Evolutionary conservation across 208 protist species (phyloP), one percentile per base, ranked within the genome.

Genomic region (Acanthamoeba royreba): DNA sequence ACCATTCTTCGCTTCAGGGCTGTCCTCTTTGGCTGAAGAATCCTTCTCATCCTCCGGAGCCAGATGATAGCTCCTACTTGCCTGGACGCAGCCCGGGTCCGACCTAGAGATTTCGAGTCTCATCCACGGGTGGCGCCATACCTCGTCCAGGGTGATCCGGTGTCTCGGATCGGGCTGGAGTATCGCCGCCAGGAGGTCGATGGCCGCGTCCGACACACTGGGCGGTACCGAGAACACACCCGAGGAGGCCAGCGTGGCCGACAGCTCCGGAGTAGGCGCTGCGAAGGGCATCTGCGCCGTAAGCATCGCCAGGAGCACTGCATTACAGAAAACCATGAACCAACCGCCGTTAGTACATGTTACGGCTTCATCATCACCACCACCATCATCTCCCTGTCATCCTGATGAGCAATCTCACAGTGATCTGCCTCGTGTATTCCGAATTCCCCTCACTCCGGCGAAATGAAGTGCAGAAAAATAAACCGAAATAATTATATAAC

Each of bases 241-340:
- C 22, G 81, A 28, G 19, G 69, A 33, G 9, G 69, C 69, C 38
- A 81, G 69, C 5, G 33, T 42, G 22, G 40, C 1, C 69, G 69
- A 81, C 38, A n/a, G 22, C 69, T 81, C 69, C 38, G 43, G 40
- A 33, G 69, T 81, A 3, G 19, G 2, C 1, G 69, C 69, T 1
- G 22, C 42, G 22, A 88, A 88, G 45, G 79, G 79, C 43, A 88
- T 61, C 49, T 61, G 43, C 31, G 47, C 79, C 79, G 49, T 88
- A 47, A 88, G 79, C 79, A 88, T 88, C 46, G 49, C 49, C 47
- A 63, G 33, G 1, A 88, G 49, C 79, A 88, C 79, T 61, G 79
- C n/a, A 19, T 28, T 4, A 86, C 8, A 52, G 31, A 4, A 40
- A 77, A 42, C 2, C 15, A n/a, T 13, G 5, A 33, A n/a, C 35